Percentiles rank a stretch among this genome's conserved stretches.
phyloP scores from a whole-genome alignment of 148 eudicot genomes.

The Fallopia convolvulus region DNA sequence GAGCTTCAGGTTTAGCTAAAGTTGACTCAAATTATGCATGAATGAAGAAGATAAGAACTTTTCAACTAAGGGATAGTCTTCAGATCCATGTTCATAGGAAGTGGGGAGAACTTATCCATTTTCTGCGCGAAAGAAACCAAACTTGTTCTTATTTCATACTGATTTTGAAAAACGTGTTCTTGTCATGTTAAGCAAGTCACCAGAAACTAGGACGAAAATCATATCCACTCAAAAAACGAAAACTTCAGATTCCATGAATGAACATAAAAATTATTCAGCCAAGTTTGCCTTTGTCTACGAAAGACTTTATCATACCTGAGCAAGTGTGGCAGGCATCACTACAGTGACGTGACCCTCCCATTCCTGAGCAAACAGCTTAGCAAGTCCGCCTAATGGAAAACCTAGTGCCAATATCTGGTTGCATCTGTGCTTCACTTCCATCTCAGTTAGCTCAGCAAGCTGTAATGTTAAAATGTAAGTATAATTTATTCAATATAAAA shows the following conservation, averaged over 20 bases:
- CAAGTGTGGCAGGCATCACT: constrained; percentile 98
- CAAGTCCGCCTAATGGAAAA: constrained; percentile 79
- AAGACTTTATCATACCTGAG: constrained; percentile 53
- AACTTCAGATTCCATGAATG: neutral
- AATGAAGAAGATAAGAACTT: neutral
- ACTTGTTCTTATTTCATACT: neutral
- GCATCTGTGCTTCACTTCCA: constrained; percentile 98
- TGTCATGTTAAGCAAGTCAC: neutral
- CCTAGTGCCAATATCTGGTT: constrained; percentile 91
- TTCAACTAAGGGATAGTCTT: neutral
- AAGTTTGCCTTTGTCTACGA: neutral
- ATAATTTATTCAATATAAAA: neutral
- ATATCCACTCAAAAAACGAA: neutral
- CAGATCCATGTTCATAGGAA: neutral
- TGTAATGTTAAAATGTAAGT: constrained; percentile 20
- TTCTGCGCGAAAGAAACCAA: neutral
- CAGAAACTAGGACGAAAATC: neutral
- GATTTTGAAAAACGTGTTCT: neutral
- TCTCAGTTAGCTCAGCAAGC: constrained; percentile 88
- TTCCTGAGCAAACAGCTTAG: constrained; percentile 94
- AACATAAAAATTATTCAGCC: neutral
- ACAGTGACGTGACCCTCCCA: constrained; percentile 99
- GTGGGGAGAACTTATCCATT: neutral
- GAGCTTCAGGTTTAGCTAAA: neutral
- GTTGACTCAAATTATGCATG: neutral